Evolutionary conservation across 805 yeast genomes (phyloP).

Genomic region (Grigorovia humatica): DNA sequence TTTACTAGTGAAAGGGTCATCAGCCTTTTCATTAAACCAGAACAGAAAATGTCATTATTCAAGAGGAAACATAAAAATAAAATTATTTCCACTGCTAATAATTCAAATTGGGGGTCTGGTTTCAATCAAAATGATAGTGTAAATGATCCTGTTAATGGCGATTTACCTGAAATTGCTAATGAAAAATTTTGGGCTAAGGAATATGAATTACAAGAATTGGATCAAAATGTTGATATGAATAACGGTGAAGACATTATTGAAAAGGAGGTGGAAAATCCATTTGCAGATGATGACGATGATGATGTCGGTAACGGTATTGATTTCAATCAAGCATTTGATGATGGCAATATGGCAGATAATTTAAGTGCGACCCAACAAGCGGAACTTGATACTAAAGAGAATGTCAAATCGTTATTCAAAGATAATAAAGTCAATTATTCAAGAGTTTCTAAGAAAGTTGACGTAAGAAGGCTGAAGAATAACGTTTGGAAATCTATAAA

Average conservation of each 20-base stretch:
- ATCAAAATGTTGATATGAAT: conserved; percentile 8
- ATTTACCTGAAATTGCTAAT: conserved; percentile 37
- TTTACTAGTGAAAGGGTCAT: conserved; percentile 62
- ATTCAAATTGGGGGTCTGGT: background rate
- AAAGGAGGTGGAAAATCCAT: conserved; percentile 27
- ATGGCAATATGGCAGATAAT: conserved; percentile 22
- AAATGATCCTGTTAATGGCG: conserved; percentile 5
- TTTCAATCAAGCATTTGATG: conserved; percentile 29
- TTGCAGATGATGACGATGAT: conserved; percentile 27
- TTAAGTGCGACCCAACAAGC: conserved; percentile 8
- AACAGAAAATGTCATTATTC: conserved; percentile 32
- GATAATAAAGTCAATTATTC: conserved; percentile 45
- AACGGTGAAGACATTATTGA: conserved; percentile 19
- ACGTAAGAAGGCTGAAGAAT: conserved; percentile 60
- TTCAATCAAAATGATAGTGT: too few relatives aligned
- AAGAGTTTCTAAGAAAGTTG: conserved; percentile 67
- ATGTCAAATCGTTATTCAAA: conserved; percentile 4
- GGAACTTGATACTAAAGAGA: conserved; percentile 1
- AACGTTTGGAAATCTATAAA: conserved; percentile 59
- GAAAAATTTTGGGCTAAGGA: conserved; percentile 65
- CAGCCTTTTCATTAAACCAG: conserved; percentile 60
- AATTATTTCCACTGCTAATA: background rate
- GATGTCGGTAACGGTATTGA: conserved; percentile 28
- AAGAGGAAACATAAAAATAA: conserved; percentile 8
- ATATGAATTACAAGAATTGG: conserved; percentile 28